A percentile compares a stretch with the other conserved stretches of the same genome.
phyloP scores from a whole-genome alignment of 139 green algal genomes.

The Eudorina sp. region DNA sequence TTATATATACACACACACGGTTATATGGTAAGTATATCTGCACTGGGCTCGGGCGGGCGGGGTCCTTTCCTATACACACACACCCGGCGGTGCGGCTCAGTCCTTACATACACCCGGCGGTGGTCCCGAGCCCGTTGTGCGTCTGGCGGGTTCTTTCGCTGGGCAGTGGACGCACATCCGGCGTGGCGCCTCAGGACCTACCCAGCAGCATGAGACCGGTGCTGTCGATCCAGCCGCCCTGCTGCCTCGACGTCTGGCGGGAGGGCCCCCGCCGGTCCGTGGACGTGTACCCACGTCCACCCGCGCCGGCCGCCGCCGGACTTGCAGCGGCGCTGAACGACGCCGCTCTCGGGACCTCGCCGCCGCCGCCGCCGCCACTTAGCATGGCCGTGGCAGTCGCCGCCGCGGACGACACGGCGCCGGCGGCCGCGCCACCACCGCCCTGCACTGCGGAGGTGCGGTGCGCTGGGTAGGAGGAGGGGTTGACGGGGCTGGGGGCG shows the following conservation, averaged over 20 bases:
- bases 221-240: conserved; percentile 1
- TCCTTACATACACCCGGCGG: too few relatives aligned
- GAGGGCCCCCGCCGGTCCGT: not conserved
- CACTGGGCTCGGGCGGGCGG: too few relatives aligned
- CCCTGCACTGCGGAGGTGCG: not conserved
- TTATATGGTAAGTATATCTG: too few relatives aligned
- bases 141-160: too few relatives aligned
- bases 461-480: not conserved
- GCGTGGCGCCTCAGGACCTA: too few relatives aligned
- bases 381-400: not conserved
- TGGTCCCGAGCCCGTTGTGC: too few relatives aligned
- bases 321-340: not conserved
- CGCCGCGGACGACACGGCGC: not conserved
- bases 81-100: too few relatives aligned
- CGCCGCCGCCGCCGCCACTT: not conserved
- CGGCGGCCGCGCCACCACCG: not conserved
- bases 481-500: not conserved
- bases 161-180: too few relatives aligned
- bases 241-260: not conserved
- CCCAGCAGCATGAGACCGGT: conserved; percentile 18
- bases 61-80: too few relatives aligned
- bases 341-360: not conserved
- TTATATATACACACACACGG: too few relatives aligned
- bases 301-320: not conserved
- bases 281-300: not conserved